phyloP scores from a whole-genome alignment of 1,284 basidiomycete species.

The Pascua guehoae region DNA sequence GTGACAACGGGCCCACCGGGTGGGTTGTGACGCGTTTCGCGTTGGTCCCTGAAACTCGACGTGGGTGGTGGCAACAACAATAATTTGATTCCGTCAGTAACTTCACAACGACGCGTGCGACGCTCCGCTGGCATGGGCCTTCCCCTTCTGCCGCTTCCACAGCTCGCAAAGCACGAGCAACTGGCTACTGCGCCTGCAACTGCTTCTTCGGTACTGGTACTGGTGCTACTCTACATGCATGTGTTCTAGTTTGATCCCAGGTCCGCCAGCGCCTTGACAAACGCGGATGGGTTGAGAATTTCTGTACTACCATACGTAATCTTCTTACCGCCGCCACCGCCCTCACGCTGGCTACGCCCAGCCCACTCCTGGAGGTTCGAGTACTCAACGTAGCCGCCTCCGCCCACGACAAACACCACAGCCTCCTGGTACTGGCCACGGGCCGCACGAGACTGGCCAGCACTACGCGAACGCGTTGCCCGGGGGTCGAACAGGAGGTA shows the following conservation, averaged over 20 bases:
- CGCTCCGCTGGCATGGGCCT: neutral
- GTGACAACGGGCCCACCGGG: too few species aligned
- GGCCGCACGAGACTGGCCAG: constrained; percentile 50
- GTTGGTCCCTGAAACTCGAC: neutral
- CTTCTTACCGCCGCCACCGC: constrained; percentile 61
- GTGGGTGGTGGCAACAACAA: neutral
- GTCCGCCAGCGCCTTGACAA: constrained; percentile 56
- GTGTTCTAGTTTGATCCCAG: constrained; percentile 26
- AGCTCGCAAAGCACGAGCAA: neutral
- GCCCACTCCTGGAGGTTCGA: constrained; percentile 94
- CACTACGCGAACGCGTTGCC: constrained; percentile 58
- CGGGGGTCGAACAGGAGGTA: constrained; percentile 92
- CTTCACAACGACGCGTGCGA: neutral
- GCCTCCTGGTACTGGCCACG: constrained; percentile 72
- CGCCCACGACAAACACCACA: constrained; percentile 92
- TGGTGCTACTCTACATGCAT: constrained; percentile 14
- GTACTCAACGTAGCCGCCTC: constrained; percentile 95
- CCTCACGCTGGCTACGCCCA: constrained; percentile 53
- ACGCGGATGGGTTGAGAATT: constrained; percentile 82
- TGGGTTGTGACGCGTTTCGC: too few species aligned
- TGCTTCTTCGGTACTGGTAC: too few species aligned
- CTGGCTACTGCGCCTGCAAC: too few species aligned
- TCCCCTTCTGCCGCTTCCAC: neutral
- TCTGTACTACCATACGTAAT: constrained; percentile 96
- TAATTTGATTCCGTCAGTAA: neutral